Base-by-base conservation (phyloP, 2,329 filamentous ascomycete species). In the Fonsecaea nubica region DNA sequence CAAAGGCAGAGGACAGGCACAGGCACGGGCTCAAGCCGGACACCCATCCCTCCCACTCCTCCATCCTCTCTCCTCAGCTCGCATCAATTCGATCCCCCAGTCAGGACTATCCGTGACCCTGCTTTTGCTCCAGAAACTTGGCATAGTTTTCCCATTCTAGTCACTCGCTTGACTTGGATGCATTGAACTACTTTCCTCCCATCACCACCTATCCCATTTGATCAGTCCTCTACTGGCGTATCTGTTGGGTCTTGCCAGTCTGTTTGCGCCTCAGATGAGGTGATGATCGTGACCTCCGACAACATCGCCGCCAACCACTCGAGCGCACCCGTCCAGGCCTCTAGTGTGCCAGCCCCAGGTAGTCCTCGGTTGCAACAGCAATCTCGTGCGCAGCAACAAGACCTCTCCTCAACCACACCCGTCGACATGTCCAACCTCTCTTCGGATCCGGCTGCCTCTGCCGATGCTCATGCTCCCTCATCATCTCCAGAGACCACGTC, bases 361-460 rank as follows among this genome's bases (percentile, higher is more conserved):
- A 69, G 66, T 45, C 68, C 65, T 56, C 45, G 45, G 45, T 10
- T 50, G 45, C 65, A 60, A 15, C 63, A 64, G 53, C 67, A 60
- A 63, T 38, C 53, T 38, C 61, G 48, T 33, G 8, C 63, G 50
- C 25, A 38, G 25, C 64, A 67, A 55, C 58, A 70, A 35, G 62
- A 66, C 30, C 40, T 66, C 18, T 54, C 54, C 33, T 52, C 65
- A 9, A 62, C 64, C 7, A 65, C 70, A 32, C 66, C 67, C 5
- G 58, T 70, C 56, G 71, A 73, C 61, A 70, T 73, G 72, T 73
- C 67, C 25, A 68, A 50, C 52, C 66, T 72, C 5, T 53, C 63
- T 33, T 52, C 68, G 12, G 63, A 60, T 42, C 53, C 58, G 50
- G 12, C 60, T 30, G 13, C 53, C 32, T 33, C 58, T 40, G 33